Conservation (phyloP, 176 grass and related monocot species). For the Juncus inflexus region DNA sequence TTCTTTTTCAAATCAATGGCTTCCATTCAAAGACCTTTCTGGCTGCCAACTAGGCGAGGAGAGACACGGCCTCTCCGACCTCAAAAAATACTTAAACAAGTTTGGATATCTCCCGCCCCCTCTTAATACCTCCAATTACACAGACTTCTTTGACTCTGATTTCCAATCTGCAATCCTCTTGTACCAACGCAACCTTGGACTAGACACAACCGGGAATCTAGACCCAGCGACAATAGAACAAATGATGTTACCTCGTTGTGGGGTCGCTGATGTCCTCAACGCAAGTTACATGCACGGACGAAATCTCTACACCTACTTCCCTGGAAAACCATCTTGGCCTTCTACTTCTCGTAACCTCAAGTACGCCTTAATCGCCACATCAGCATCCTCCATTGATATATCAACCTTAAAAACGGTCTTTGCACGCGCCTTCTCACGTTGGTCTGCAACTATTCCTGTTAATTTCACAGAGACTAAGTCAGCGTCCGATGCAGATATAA, state of each 20-base stretch:
- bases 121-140: slow-evolving; percentile 38
- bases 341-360: slow-evolving; percentile 30
- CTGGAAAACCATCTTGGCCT: slow-evolving; percentile 57
- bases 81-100: slow-evolving; percentile 61
- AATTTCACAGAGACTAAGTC: slow-evolving; percentile 60
- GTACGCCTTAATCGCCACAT: slow-evolving; percentile 52
- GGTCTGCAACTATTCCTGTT: slow-evolving; percentile 57
- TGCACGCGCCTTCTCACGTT: slow-evolving; percentile 62
- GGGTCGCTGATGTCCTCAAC: slow-evolving; percentile 77
- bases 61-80: slow-evolving; percentile 40
- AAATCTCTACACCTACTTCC: slow-evolving; percentile 78
- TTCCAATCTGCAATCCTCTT: slow-evolving; percentile 48
- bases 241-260: slow-evolving; percentile 75
- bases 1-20: slow-evolving; percentile 56
- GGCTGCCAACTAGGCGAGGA: slow-evolving; percentile 65
- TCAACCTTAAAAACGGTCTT: slow-evolving; percentile 45
- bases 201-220: slow-evolving; percentile 48
- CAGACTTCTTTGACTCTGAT: slow-evolving; percentile 54
- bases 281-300: slow-evolving; percentile 53
- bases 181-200: slow-evolving; percentile 69
- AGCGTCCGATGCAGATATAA: slow-evolving; percentile 47
- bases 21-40: slow-evolving; percentile 68
- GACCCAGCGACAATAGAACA: slow-evolving; percentile 50
- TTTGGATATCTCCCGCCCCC: slow-evolving; percentile 70
- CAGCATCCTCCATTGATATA: slow-evolving; percentile 41